Evolutionary conservation across 2,329 filamentous ascomycete species (phyloP), one percentile per base, ranked within the genome.

Genomic region (Trichoderma sp.): DNA sequence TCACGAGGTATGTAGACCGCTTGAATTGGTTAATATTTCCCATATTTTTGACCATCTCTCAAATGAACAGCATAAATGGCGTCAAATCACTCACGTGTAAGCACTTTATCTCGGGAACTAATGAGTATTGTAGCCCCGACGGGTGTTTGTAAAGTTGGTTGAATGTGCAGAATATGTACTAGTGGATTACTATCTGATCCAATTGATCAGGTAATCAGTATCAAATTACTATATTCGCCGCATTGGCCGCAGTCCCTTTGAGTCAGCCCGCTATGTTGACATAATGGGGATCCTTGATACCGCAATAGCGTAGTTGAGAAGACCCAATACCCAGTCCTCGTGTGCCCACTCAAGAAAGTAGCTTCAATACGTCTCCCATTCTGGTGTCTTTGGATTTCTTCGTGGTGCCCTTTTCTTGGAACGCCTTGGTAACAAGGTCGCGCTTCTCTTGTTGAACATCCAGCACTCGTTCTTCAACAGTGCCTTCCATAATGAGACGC

Each of bases 381-480:
- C 87, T 81, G 16, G 87, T 87, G 69, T 85, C 86, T 73, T 87
- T 87, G 33, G 83, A 83, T 76, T 84, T 87, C 73, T 86, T 84
- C 52, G 83, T 77, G 70, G 86, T 75, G 14, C 74, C 70, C 69
- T 90, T 92, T 81, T 96, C 94, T 70, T 89, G 87, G 80, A 97
- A 96, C 0, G 93, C 93, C 74, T 92, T 87, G 43, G 85, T 87
- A 78, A 96, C 93, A 62, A 97, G 80, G 75, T 90, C 86, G 52
- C 93, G 85, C 84, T 97, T 97, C 74, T 91, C 88, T 49, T 87
- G 84, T 79, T 97, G 94, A 58, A 96, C 89, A 21, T 89, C 85
- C 47, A 97, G 81, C 24, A 97, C 93, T 0, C 89, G 85, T 77
- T 97, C 92, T 78, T 97, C 94, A 5, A 97, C 89, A 8, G 88